Base-by-base conservation (phyloP, 116 monocot species). In the Dioscorea cayenensis region DNA sequence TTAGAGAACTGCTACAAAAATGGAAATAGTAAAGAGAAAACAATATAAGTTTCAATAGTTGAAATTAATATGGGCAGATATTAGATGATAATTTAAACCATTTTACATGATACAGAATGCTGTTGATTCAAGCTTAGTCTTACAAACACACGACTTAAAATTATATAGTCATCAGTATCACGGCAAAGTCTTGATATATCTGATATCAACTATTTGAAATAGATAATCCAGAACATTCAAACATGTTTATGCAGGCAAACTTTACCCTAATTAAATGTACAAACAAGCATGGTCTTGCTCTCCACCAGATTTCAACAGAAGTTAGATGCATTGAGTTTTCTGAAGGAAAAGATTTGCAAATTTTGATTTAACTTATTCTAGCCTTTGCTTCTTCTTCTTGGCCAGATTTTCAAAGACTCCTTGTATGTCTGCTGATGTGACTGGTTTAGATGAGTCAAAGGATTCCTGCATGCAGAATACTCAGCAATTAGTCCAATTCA, bases 371-470 rank as follows among this genome's bases (percentile, higher is more conserved):
- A 51, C 65, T 77, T 71, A 85, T 8, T 67, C 29, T 18, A 79
- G 64, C 72, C 89, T 85, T 59, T 89, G 85, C 55, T 78, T 83
- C 77, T 85, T 85, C 82, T 93, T 97, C 89, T 87, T 97, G 23
- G 85, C 71, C 81, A 97, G 96, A 76, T 97, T 92, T 67, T 97
- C 90, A 52, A 97, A 92, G 7, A 97, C 72, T 20, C 75, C 84
- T 37, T 73, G 85, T 10, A 97, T 79, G 77, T 97, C 97, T 22
- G 78, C 93, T 62, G 97, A 79, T 51, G 90, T 97, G 36, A 93
- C 77, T 51, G 93, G 78, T 66, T 83, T 93, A 74, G 97, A 90
- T 51, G 79, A 28, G 64, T 90, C 97, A 71, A 72, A 79, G 13
- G 93, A 88, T 79, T 88, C 83, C 97, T 97, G 88, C 73, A 83